Conservation (phyloP, 495 filamentous ascomycete species). For the Clavariopsis aquatica region DNA sequence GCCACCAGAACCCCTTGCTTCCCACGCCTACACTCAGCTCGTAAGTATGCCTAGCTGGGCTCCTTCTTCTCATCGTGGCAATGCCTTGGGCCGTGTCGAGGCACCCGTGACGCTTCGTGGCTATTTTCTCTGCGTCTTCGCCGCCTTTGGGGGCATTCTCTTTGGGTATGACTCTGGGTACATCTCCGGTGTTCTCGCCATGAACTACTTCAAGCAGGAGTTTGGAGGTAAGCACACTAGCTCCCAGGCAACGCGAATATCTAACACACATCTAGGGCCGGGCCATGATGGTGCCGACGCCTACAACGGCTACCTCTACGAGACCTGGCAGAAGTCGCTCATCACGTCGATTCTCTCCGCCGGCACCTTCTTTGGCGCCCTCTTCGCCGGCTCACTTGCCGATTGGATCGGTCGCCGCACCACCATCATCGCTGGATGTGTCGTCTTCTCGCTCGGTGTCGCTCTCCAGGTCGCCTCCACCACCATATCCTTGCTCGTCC, state of each 20-base stretch:
- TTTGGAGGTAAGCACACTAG: constrained; percentile 25
- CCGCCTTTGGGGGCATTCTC: constrained; percentile 48
- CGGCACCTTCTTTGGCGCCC: constrained; percentile 49
- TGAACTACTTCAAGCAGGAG: constrained; percentile 38
- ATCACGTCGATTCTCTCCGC: constrained; percentile 57
- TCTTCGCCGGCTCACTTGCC: constrained; percentile 45
- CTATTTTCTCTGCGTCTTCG: constrained; percentile 48
- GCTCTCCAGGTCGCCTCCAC: constrained; percentile 48
- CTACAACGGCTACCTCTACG: constrained; percentile 27
- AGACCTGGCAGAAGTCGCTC: constrained; percentile 42
- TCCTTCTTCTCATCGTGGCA: constrained; percentile 26
- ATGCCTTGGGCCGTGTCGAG: constrained; percentile 42
- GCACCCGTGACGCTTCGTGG: constrained; percentile 47
- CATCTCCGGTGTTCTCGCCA: constrained; percentile 45
- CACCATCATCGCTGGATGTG: constrained; percentile 45
- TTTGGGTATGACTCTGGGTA: constrained; percentile 50
- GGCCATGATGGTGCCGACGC: constrained; percentile 7
- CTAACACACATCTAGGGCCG: background rate
- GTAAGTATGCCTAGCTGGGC: constrained; percentile 27
- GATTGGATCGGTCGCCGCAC: constrained; percentile 46
- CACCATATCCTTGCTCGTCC: constrained; percentile 67
- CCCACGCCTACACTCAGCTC: background rate
- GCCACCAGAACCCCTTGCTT: background rate
- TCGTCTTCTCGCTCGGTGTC: constrained; percentile 47
- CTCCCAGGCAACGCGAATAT: background rate